Conservation (phyloP, 176 grass and related monocot genomes). For the Oryza coarctata region DNA sequence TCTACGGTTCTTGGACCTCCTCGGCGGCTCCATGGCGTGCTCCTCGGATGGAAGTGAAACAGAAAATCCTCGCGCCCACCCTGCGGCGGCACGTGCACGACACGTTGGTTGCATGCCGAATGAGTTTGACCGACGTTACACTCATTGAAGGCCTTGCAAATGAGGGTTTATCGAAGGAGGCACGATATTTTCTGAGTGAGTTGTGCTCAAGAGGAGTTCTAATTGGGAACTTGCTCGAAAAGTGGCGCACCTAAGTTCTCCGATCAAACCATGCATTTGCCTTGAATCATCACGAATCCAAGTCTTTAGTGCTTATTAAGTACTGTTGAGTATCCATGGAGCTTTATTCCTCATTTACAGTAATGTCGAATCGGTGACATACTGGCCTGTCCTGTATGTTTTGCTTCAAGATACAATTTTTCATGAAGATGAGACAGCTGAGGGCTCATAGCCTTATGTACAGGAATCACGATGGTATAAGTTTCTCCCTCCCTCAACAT, state of each 20-base stretch:
- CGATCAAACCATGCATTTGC: conserved; percentile 19
- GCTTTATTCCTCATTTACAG: conserved; percentile 14
- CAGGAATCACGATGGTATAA: conserved; percentile 20
- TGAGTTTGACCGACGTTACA: conserved; percentile 58
- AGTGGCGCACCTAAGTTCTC: conserved; percentile 6
- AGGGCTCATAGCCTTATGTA: neutral
- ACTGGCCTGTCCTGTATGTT: neutral
- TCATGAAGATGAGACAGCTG: conserved; percentile 17
- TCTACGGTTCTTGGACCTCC: conserved; percentile 87
- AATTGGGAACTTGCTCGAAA: conserved; percentile 35
- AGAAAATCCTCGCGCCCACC: no score
- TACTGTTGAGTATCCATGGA: neutral
- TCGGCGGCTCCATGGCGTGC: conserved; percentile 40
- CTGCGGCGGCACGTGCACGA: no score
- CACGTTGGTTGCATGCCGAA: conserved; percentile 49
- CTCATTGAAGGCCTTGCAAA: conserved; percentile 62
- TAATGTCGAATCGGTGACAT: neutral
- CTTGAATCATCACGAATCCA: conserved; percentile 16
- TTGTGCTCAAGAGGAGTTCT: conserved; percentile 44
- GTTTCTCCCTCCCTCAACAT: conserved; percentile 9
- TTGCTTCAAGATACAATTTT: conserved; percentile 21
- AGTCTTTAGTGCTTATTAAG: neutral
- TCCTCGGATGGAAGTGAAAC: no score
- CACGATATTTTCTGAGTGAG: conserved; percentile 38
- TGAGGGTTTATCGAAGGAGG: conserved; percentile 41